Evolutionary conservation across 176 grass and related monocot species (phyloP), one percentile per base, ranked within the genome.

Genomic region (Avena insularis): DNA sequence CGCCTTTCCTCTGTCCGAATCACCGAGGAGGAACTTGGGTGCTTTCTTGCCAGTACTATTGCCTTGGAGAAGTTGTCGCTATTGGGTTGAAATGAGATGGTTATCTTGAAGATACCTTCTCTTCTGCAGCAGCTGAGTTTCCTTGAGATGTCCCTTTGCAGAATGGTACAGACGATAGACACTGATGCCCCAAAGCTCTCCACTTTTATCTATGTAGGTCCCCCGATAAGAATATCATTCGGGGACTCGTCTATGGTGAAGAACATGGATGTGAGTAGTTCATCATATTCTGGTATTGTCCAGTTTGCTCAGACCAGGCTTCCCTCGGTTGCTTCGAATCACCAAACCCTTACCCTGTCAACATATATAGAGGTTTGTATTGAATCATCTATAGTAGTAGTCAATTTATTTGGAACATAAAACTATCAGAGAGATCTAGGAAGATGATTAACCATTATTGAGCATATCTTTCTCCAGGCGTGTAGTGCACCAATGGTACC

Each of bases 131-230:
- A 87, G 2, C 56, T 81, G 61, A 73, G 12, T 17, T 4, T 54
- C 67, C 27, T 87, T 15, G 5, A 10, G 31, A 68, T 75, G 6
- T 64, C 5, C 6, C 1, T 25, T 4, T 74, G 78, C 57, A 19
- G 1, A 54, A 75, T 0, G 16, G 27, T 87, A 54, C 0, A 65
- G 5, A 27, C 29, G 45, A 81, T 81, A 51, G 67, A 87, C 61
- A 81, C 60, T 27, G 17, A 87, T 75, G 85, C 85, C 54, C 68
- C 85, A 74, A 87, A 64, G 55, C 54, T 87, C 9, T 40, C 67
- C 19, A 63, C 12, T 19, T 62, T 87, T 81, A 6, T 8, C 2
- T 87, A 74, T 31, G 20, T 0, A 40, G 85, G 68, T 0, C 45
- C 27, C 12, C 67, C 85, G 1, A 49, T 61, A 8, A 23, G 72